Percentiles rank a stretch among this genome's conserved stretches.
Conservation (phyloP, 2,329 filamentous ascomycete species). For the Phialophora macrospora region DNA sequence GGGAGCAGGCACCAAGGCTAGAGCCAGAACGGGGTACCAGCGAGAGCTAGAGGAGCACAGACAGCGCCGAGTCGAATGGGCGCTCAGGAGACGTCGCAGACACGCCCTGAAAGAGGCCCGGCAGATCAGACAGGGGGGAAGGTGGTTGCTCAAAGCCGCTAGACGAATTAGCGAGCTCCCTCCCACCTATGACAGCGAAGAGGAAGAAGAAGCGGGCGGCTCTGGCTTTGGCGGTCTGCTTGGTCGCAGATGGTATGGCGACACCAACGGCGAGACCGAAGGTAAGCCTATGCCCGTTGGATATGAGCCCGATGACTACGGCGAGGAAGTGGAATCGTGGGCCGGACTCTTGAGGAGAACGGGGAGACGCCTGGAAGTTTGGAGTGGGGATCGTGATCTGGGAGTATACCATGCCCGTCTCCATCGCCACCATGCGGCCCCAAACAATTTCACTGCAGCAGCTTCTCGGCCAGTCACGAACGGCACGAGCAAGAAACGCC, state of each 20-base stretch:
- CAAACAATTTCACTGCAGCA: slow-evolving; percentile 12
- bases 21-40: slow-evolving; percentile 57
- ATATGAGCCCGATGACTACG: slow-evolving; percentile 53
- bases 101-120: slow-evolving; percentile 48
- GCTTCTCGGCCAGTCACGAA: slow-evolving; percentile 15
- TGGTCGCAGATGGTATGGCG: slow-evolving; percentile 27
- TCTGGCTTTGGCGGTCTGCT: slow-evolving; percentile 43
- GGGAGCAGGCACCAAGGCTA: slow-evolving; percentile 48
- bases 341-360: slow-evolving; percentile 51
- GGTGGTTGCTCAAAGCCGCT: slow-evolving; percentile 49
- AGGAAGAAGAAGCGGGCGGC: slow-evolving; percentile 50
- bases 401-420: slow-evolving; percentile 42
- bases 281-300: slow-evolving; percentile 43
- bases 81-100: slow-evolving; percentile 50
- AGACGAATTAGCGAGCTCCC: slow-evolving; percentile 51
- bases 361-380: slow-evolving; percentile 50
- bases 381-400: slow-evolving; percentile 52
- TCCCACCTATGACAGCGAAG: slow-evolving; percentile 54
- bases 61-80: slow-evolving; percentile 54
- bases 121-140: slow-evolving; percentile 47
- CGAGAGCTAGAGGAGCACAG: slow-evolving; percentile 56
- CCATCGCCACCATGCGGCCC: slow-evolving; percentile 22
- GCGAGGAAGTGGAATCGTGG: slow-evolving; percentile 54
- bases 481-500: slow-evolving; percentile 28
- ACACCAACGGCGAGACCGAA: slow-evolving; percentile 18